A percentile compares a stretch with the other conserved stretches of the same genome.
Evolutionary conservation across 73 alveolate species (phyloP).

Genomic region (Uronychia binucleata): DNA sequence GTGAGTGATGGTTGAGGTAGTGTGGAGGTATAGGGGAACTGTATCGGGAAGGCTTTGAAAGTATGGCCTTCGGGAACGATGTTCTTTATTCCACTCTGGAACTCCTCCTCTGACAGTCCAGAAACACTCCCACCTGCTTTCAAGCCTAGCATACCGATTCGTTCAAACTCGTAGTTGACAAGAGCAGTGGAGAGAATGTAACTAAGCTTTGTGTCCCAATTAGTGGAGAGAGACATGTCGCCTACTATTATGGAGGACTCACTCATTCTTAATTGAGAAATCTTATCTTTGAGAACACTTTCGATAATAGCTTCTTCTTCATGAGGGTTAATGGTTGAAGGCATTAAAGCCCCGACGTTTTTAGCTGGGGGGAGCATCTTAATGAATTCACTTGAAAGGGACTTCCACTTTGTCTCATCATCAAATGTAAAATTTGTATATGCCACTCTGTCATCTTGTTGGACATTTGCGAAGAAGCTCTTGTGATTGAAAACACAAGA

Average conservation of each 20-base stretch:
- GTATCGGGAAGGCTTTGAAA: slow-evolving; percentile 83
- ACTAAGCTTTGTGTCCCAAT: slow-evolving; percentile 67
- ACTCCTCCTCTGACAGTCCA: slow-evolving; percentile 73
- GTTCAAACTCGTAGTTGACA: slow-evolving; percentile 73
- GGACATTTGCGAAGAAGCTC: slow-evolving; percentile 63
- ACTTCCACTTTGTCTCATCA: slow-evolving; percentile 76
- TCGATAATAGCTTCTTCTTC: slow-evolving; percentile 67
- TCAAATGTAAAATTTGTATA: slow-evolving; percentile 66
- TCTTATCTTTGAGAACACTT: slow-evolving; percentile 51
- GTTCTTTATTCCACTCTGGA: slow-evolving; percentile 66
- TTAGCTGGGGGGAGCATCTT: slow-evolving; percentile 49
- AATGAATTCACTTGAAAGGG: slow-evolving; percentile 46
- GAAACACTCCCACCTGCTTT: slow-evolving; percentile 41
- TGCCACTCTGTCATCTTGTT: slow-evolving; percentile 72
- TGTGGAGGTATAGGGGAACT: slow-evolving; percentile 64
- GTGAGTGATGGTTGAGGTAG: too few species aligned
- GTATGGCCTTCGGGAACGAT: slow-evolving; percentile 86
- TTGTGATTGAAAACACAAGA: slow-evolving; percentile 70
- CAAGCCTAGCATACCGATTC: too few species aligned
- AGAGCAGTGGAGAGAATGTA: slow-evolving; percentile 68
- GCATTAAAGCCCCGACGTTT: slow-evolving; percentile 38
- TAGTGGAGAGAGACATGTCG: slow-evolving; percentile 17
- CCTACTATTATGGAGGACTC: not conserved
- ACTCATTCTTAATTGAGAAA: slow-evolving; percentile 28
- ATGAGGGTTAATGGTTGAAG: slow-evolving; percentile 15